phyloP scores from a whole-genome alignment of 768 basidiomycete genomes.

The Lactarius sanguifluus region DNA sequence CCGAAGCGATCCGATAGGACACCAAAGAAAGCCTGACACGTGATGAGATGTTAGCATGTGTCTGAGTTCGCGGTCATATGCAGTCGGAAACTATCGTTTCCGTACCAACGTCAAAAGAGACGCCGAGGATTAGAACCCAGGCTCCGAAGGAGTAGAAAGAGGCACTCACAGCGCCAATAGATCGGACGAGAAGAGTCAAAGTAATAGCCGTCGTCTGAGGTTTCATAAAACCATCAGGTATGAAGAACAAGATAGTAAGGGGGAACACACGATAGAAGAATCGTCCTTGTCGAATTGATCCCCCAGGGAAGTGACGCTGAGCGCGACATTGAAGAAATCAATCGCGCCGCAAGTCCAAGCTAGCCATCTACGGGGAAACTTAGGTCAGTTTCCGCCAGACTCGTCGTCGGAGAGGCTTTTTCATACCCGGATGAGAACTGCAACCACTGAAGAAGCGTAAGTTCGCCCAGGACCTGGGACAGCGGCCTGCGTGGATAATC shows the following conservation, averaged over 20 bases:
- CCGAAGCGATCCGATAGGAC: constrained; percentile 86
- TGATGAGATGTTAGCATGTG: constrained; percentile 1
- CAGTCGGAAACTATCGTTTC: neutral
- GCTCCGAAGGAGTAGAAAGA: neutral
- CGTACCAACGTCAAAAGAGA: neutral
- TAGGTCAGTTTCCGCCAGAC: constrained; percentile 5
- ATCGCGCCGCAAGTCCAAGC: constrained; percentile 88
- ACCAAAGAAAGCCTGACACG: constrained; percentile 63
- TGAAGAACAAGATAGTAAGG: neutral
- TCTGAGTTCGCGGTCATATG: neutral
- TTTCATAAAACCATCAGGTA: constrained; percentile 7
- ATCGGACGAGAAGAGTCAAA: constrained; percentile 88
- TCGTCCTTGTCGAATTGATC: constrained; percentile 46
- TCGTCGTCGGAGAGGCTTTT: neutral
- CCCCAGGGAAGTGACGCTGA: constrained; percentile 50
- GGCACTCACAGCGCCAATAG: constrained; percentile 60
- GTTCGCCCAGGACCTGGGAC: constrained; percentile 39
- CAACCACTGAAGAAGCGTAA: constrained; percentile 52
- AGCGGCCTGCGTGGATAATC: constrained; percentile 35
- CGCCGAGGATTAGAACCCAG: neutral
- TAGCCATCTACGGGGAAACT: constrained; percentile 53
- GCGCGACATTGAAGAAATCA: constrained; percentile 80
- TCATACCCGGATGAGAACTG: constrained; percentile 56
- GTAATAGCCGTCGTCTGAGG: constrained; percentile 77
- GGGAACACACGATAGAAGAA: constrained; percentile 44